These are phyloP conservation scores for Mrakia frigida DNA, from an alignment of 768 basidiomycete species.

Conservation along the genomic window DNA sequence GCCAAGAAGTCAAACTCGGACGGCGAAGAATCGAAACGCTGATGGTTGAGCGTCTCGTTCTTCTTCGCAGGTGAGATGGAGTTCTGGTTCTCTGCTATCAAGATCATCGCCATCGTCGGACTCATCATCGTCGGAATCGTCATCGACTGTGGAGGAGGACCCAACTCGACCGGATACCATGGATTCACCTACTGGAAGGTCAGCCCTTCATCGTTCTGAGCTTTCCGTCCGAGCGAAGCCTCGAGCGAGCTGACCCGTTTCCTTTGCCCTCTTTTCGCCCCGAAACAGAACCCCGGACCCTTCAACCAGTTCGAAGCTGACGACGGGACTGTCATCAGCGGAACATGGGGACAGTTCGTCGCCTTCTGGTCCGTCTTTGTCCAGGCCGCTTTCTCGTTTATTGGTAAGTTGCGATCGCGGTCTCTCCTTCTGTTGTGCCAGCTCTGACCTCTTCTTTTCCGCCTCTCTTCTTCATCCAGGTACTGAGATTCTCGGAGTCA, in stretches of 20 bases:
- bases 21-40: too few species aligned
- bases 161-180: constrained; percentile 33
- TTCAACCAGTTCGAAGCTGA: constrained; percentile 30
- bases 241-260: not conserved
- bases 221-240: not conserved
- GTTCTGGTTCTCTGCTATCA: constrained; percentile 35
- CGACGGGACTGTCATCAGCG: constrained; percentile 22
- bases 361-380: constrained; percentile 49
- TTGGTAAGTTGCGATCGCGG: not conserved
- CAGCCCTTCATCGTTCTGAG: not conserved
- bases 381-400: constrained; percentile 30
- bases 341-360: constrained; percentile 37
- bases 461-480: constrained; percentile 16
- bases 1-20: too few species aligned
- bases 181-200: constrained; percentile 37
- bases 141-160: constrained; percentile 38
- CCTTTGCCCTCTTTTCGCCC: not conserved
- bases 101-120: constrained; percentile 50
- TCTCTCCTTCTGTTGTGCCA: too few species aligned
- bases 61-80: constrained; percentile 36
- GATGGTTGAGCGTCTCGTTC: too few species aligned
- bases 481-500: constrained; percentile 27
- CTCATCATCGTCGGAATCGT: constrained; percentile 43
- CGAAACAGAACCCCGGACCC: constrained; percentile 34
- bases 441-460: too few species aligned